Base-by-base conservation (phyloP, 192 early-diverging fungal genomes). In the Haplosporangium gracile region DNA sequence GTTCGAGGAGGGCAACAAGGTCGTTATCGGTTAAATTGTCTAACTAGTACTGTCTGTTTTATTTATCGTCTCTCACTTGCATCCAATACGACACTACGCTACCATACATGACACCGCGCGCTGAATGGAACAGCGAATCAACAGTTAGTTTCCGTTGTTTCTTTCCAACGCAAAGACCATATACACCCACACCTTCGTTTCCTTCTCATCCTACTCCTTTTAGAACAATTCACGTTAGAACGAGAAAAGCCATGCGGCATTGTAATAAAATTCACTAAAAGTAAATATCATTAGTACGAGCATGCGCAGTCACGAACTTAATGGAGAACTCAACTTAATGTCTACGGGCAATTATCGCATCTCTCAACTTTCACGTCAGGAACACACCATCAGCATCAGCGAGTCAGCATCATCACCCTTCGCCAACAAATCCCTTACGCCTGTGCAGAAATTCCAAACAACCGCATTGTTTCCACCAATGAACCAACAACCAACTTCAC, bases 1-100 rank as follows among this genome's bases (percentile, higher is more conserved):
- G 51, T 82, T 89, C 55, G 80, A 80, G 57, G 79, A 94, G 74
- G 82, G 82, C 68, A 92, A 92, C 74, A 96, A 93, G 89, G 91
- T 98, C 74, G 91, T 97, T 76, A 94, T 98, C 87, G 98, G 98
- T 89, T 98, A 97, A 91, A 85, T 78, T 68, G 39, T 68, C 71
- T 20, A 34, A 10, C 13, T 34, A 38, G 11, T 13, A 1, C 13
- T 49, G 47, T 42, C n/a, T 40, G 49, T 43, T 49, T 29, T 42
- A 42, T 45, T 32, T 65, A 29, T 65, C 55, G 55, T 11, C 60
- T 10, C 42, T 7, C 51, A 36, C 26, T 36, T 51, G 34, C 73
- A 75, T 70, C 47, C 20, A 57, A 18, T 40, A 69, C 47, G 70
- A 32, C 42, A 43, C 45, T 60, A 74, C 49, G 13, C 79, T 75